Conservation (phyloP, 2,329 filamentous ascomycete genomes). For the Hortaea werneckii region DNA sequence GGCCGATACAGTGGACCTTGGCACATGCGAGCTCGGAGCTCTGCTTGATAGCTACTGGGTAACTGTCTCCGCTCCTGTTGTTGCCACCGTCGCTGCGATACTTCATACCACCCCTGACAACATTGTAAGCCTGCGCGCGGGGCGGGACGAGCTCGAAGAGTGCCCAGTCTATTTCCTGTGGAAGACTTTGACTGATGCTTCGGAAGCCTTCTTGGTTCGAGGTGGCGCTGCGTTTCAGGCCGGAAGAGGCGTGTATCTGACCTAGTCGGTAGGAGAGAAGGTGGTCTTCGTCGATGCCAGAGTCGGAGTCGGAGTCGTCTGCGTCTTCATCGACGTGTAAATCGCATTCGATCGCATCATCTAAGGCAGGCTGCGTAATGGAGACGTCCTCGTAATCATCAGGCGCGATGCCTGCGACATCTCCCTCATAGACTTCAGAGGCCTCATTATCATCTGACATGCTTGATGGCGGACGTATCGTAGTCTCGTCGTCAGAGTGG, state of each 20-base stretch:
- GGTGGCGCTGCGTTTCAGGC: constrained; percentile 55
- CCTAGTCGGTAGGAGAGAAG: constrained; percentile 72
- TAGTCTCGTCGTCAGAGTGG: constrained; percentile 45
- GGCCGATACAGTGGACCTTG: constrained; percentile 76
- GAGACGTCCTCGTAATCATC: constrained; percentile 67
- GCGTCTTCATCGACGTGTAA: constrained; percentile 74
- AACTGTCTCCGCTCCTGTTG: constrained; percentile 6
- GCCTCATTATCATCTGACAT: constrained; percentile 13
- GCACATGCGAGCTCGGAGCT: constrained; percentile 59
- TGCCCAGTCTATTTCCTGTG: constrained; percentile 91
- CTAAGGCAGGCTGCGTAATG: constrained; percentile 83
- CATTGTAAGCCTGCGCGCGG: constrained; percentile 61
- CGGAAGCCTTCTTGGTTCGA: constrained; percentile 22
- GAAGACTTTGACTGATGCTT: constrained; percentile 53
- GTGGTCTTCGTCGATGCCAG: constrained; percentile 72
- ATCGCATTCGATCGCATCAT: constrained; percentile 56
- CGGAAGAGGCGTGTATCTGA: constrained; percentile 79
- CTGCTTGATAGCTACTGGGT: constrained; percentile 42
- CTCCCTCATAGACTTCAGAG: constrained; percentile 36
- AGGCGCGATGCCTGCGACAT: constrained; percentile 67
- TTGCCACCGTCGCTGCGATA: constrained; percentile 19
- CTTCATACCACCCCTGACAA: constrained; percentile 47
- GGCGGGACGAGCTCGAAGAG: constrained; percentile 69
- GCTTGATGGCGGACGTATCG: constrained; percentile 20
- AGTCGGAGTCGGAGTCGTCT: constrained; percentile 45